Evolutionary conservation across 73 alveolate genomes (phyloP), one percentile per base, ranked within the genome.

Genomic region (Stentor coeruleus): DNA sequence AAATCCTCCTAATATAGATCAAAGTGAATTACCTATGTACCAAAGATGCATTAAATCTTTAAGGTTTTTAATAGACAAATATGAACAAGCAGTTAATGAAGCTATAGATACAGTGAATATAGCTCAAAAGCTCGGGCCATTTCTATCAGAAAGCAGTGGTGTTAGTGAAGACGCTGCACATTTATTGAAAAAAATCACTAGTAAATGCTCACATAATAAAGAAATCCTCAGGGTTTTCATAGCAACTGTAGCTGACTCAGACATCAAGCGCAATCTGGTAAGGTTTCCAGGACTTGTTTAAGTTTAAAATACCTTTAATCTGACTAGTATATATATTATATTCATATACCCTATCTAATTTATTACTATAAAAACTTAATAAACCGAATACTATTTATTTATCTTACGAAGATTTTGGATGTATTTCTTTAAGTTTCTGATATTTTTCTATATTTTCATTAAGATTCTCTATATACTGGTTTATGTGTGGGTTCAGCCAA

Each of bases 51-150:
- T 94, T 38, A 90, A 89, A 74, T 90, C 96, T 2, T 76, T 94
- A 15, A 87, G 88, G 55, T 92, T 79, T 84, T 83, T 94, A 60
- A 84, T 92, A 75, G 83, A 94, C 80, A 92, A 92, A 84, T 94
- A 94, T 86, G 88, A 83, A 55, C 93, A 92, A 36, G 98, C 94
- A 31, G 97, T 93, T 28, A 59, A 91, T 30, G 89, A 91, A 81
- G 96, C 94, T 35, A 90, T 93, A 74, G 95, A 88, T 72, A 94
- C 98, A 20, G 93, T 92, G 37, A 94, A 94, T 82, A 90, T 94
- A 76, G 92, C 93, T 77, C 92, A 94, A 87, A 94, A 94, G 84
- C 88, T 94, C 37, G 97, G 91, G 33, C 97, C 98, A 33, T 94
- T 92, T 91, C 74, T 90, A 49, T 85, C 84, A 76, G 89, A 89